A percentile compares a stretch with the other conserved stretches of the same genome.
Conservation (phyloP, 768 basidiomycete species). For the Lactarius sp. region DNA sequence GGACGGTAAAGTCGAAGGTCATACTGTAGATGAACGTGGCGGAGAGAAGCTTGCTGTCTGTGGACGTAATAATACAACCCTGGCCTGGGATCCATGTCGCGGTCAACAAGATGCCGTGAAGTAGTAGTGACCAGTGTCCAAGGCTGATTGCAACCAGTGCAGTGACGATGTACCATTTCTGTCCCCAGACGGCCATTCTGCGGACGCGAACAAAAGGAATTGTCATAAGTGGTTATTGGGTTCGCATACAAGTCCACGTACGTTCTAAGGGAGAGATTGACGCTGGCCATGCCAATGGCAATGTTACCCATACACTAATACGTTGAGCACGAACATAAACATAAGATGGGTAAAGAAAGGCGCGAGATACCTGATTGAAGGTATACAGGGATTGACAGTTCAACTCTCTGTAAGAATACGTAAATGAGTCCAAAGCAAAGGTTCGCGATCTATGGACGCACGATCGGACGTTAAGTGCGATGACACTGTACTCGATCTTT, state of each 20-base stretch:
- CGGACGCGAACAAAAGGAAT: neutral
- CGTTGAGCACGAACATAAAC: neutral
- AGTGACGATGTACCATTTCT: conserved; percentile 48
- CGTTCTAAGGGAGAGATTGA: conserved; percentile 46
- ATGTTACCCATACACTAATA: conserved; percentile 41
- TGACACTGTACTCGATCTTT: conserved; percentile 2
- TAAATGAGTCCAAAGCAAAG: neutral
- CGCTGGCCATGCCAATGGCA: conserved; percentile 42
- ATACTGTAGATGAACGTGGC: conserved; percentile 75
- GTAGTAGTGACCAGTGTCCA: conserved; percentile 66
- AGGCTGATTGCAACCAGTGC: conserved; percentile 51
- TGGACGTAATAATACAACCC: conserved; percentile 52
- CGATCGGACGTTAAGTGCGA: conserved; percentile 38
- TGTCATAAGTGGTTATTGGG: neutral
- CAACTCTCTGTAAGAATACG: conserved; percentile 32
- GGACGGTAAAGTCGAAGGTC: conserved; percentile 62
- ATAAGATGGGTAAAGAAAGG: neutral
- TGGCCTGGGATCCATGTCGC: conserved; percentile 48
- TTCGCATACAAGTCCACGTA: conserved; percentile 26
- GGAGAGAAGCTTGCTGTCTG: conserved; percentile 59
- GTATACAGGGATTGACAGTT: conserved; percentile 46
- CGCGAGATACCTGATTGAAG: conserved; percentile 39
- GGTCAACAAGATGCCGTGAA: conserved; percentile 62
- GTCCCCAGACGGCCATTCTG: conserved; percentile 63
- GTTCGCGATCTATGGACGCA: conserved; percentile 25